phyloP scores from a whole-genome alignment of 2,329 filamentous ascomycete species.

The Emericellopsis atlantica region DNA sequence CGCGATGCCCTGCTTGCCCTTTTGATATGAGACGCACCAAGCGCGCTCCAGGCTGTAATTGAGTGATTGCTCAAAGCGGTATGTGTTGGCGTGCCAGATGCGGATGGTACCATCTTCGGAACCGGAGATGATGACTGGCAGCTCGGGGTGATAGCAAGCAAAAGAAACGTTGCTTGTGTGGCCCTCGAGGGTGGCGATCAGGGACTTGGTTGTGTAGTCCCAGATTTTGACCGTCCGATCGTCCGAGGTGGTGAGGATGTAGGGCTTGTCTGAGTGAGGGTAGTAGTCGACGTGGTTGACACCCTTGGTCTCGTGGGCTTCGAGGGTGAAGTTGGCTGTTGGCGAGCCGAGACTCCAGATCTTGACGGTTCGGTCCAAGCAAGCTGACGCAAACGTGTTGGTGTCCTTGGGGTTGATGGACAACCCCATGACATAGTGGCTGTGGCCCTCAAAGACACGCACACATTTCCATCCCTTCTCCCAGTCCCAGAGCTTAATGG shows the following conservation, averaged over 20 bases:
- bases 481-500: conserved; percentile 98
- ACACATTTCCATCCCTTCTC: conserved; percentile 97
- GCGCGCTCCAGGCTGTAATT: conserved; percentile 93
- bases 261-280: conserved; percentile 62
- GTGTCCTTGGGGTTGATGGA: conserved; percentile 97
- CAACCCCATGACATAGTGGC: conserved; percentile 92
- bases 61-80: conserved; percentile 86
- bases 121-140: conserved; percentile 94
- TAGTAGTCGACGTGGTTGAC: conserved; percentile 96
- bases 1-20: conserved; percentile 85
- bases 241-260: conserved; percentile 92
- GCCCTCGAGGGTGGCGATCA: conserved; percentile 92
- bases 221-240: conserved; percentile 96
- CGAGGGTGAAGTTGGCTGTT: conserved; percentile 92
- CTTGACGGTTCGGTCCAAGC: conserved; percentile 92
- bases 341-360: conserved; percentile 93
- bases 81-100: conserved; percentile 98
- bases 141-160: conserved; percentile 91
- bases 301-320: conserved; percentile 93
- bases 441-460: conserved; percentile 91
- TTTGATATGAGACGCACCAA: conserved; percentile 95
- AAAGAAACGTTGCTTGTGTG: conserved; percentile 98
- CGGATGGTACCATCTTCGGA: conserved; percentile 96
- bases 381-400: conserved; percentile 84
- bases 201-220: conserved; percentile 97